Percentiles rank a stretch among this genome's conserved stretches.
Evolutionary conservation across 192 early-diverging fungal genomes (phyloP).

Genomic region (Pecoramyces ruminantium): DNA sequence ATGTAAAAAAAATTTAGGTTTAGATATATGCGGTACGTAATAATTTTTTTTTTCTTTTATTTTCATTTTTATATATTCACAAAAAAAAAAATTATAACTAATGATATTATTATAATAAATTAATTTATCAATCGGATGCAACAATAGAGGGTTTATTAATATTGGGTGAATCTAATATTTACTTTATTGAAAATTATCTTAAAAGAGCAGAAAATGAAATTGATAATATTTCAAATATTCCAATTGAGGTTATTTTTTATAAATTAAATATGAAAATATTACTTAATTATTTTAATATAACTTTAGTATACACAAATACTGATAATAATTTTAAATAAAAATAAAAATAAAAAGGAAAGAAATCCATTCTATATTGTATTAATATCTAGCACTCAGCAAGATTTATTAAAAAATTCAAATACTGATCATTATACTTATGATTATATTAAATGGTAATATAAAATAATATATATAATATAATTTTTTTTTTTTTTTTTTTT

Average conservation of each 20-base stretch:
- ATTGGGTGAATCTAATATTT: slow-evolving; percentile 51
- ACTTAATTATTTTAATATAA: too few relatives aligned
- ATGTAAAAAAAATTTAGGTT: slow-evolving; percentile 11
- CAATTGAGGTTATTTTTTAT: slow-evolving; percentile 13
- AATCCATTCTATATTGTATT: neutral
- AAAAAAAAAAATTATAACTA: slow-evolving; percentile 12
- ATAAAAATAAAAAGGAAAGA: neutral
- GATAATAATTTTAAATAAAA: slow-evolving; percentile 46
- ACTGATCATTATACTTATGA: neutral
- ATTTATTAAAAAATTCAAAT: neutral
- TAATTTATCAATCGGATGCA: too few relatives aligned
- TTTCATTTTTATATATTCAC: neutral
- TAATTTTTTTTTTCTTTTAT: too few relatives aligned
- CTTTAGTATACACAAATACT: too few relatives aligned
- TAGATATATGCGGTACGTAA: slow-evolving; percentile 45
- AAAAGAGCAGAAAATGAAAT: slow-evolving; percentile 42
- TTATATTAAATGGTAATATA: slow-evolving; percentile 3
- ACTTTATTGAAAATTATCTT: slow-evolving; percentile 54
- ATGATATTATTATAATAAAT: too few relatives aligned
- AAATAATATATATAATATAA: neutral
- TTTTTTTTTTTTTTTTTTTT: too few relatives aligned
- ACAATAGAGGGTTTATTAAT: slow-evolving; percentile 51
- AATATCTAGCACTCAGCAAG: neutral
- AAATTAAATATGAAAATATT: slow-evolving; percentile 15
- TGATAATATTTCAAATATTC: slow-evolving; percentile 54